Evolutionary conservation across 768 basidiomycete species (phyloP).

Genomic region (Cyclocybe cylindracea): DNA sequence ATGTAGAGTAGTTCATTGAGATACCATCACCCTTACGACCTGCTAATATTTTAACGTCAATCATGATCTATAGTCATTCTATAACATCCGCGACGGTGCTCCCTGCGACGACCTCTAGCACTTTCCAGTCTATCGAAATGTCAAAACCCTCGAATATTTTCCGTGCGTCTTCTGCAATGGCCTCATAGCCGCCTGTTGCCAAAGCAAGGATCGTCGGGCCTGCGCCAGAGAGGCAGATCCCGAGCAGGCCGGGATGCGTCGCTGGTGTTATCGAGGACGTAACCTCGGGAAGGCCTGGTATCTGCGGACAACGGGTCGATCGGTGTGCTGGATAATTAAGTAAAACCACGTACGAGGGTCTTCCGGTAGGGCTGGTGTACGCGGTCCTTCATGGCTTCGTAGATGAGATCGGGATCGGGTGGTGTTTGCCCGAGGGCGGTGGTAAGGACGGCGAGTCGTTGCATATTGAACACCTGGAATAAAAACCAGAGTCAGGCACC

Average conservation of each 20-base stretch:
- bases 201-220: slow-evolving; percentile 97
- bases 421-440: slow-evolving; percentile 90
- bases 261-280: slow-evolving; percentile 85
- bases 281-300: slow-evolving; percentile 93
- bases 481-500: slow-evolving; percentile 3
- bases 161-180: slow-evolving; percentile 81
- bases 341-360: slow-evolving; percentile 57
- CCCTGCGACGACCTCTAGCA: slow-evolving; percentile 65
- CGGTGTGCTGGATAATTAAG: background rate
- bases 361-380: slow-evolving; percentile 97
- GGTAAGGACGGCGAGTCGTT: slow-evolving; percentile 93
- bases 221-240: slow-evolving; percentile 96
- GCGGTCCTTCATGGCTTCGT: slow-evolving; percentile 98
- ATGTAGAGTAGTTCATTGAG: slow-evolving; percentile 17
- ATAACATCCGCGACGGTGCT: slow-evolving; percentile 31
- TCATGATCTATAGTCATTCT: slow-evolving; percentile 12
- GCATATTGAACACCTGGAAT: slow-evolving; percentile 91
- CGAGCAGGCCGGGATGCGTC: slow-evolving; percentile 92
- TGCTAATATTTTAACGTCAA: slow-evolving; percentile 16
- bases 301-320: slow-evolving; percentile 47
- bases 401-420: slow-evolving; percentile 94
- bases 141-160: slow-evolving; percentile 69
- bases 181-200: slow-evolving; percentile 81
- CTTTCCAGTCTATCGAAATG: slow-evolving; percentile 88
- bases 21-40: slow-evolving; percentile 15